Conservation (phyloP, 805 yeast species). For the Candida sphagnicola region DNA sequence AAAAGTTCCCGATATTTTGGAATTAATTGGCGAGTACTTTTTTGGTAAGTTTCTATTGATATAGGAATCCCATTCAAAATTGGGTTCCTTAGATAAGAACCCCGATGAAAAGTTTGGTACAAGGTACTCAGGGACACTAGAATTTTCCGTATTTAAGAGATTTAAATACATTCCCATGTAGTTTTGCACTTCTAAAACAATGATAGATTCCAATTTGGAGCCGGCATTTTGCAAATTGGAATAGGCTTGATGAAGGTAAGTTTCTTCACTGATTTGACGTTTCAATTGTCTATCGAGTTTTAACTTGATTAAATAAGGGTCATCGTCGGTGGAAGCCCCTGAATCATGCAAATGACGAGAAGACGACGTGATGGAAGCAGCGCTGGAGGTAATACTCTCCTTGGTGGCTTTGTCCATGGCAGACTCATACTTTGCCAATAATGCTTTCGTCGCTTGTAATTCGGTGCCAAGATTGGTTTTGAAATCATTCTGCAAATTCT, state of each 20-base stretch:
- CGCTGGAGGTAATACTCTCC: conserved; percentile 8
- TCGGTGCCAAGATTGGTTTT: conserved; percentile 71
- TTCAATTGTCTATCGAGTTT: conserved; percentile 72
- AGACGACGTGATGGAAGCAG: conserved; percentile 5
- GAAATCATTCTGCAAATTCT: conserved; percentile 78
- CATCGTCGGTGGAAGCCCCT: conserved; percentile 37
- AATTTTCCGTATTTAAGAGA: conserved; percentile 68
- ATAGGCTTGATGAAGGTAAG: conserved; percentile 83
- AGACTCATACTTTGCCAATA: conserved; percentile 48
- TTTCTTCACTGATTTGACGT: conserved; percentile 77
- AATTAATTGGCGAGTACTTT: conserved; percentile 20
- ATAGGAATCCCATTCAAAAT: conserved; percentile 86
- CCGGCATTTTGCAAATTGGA: conserved; percentile 85
- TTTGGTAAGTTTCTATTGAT: conserved; percentile 58
- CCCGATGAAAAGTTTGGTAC: conserved; percentile 53
- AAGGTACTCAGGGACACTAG: conserved; percentile 61
- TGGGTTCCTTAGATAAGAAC: conserved; percentile 71
- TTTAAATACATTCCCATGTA: conserved; percentile 72
- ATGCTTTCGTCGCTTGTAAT: conserved; percentile 28
- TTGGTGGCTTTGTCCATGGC: conserved; percentile 46
- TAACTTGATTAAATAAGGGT: conserved; percentile 76
- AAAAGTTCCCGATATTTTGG: conserved; percentile 27
- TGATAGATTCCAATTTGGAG: conserved; percentile 79
- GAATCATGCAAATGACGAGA: conserved; percentile 9
- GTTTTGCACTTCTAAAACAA: conserved; percentile 80